Base-by-base conservation (phyloP, 176 grass and related monocot genomes). In the Carex scoparia region DNA sequence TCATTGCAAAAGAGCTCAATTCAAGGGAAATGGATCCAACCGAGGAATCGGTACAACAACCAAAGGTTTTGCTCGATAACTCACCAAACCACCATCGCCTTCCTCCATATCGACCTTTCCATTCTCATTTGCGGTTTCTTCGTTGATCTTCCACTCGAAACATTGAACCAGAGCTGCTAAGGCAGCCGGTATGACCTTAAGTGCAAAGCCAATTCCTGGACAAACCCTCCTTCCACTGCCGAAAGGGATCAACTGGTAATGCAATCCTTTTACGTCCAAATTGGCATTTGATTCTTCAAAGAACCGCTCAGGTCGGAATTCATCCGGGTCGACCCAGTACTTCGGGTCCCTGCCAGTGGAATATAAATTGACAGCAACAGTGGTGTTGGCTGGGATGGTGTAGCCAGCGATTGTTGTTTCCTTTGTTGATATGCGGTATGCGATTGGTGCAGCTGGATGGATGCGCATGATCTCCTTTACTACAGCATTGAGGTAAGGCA, bases 171-270 rank as follows among this genome's bases (percentile, higher is more conserved):
- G 65, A 51, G 69, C 87, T 3, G 87, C 91, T 5, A 96, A 68
- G n/a, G 79, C 80, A 3, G 89, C 60, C 33, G 88, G 87, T 69
- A 93, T 80, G 0, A 96, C 87, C 3, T 86, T 81, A 76, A 91
- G 30, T 1, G 91, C 94, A 2, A 96, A 82, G 16, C 88, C 87
- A 75, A 82, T 84, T 40, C 94, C 94, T 7, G 94, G 94, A 88
- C 94, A 96, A 18, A 83, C 86, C 69, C 91, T 79, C 38, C 86
- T 84, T 1, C 94, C 94, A 4, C 84, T 81, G 27, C 91, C 94
- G 44, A 97, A 97, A 13, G 90, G 94, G 35, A 97, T 85, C 42
- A 94, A 70, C 55, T 97, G 89, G 79, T 93, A 97, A 84, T 97
- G 86, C 88, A 86, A 84, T 53, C 91, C 94, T 61, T 81, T 87